A percentile compares a stretch with the other conserved stretches of the same genome.
Conservation (phyloP, 495 filamentous ascomycete species). For the Penicillium mononematosum region DNA sequence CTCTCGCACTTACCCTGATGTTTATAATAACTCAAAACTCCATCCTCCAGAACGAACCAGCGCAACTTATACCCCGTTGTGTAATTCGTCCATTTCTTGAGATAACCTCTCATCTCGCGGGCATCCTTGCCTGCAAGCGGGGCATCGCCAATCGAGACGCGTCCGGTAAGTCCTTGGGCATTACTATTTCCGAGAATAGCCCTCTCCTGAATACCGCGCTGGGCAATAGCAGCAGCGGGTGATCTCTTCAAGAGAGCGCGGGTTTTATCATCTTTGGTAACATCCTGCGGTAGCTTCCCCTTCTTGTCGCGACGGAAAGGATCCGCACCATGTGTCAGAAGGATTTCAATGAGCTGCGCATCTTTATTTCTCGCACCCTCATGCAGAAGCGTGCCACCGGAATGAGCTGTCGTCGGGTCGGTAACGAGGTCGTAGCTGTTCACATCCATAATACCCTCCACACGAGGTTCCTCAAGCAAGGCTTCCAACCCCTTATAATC, state of each 20-base stretch:
- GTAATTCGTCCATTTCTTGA: constrained; percentile 99
- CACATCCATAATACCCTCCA: constrained; percentile 82
- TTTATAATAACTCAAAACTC: constrained; percentile 98
- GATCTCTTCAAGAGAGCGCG: constrained; percentile 86
- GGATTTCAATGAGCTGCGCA: constrained; percentile 76
- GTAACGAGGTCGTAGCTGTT: constrained; percentile 86
- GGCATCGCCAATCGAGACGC: constrained; percentile 56
- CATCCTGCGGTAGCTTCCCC: constrained; percentile 93
- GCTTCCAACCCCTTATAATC: constrained; percentile 77
- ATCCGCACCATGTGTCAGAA: constrained; percentile 94
- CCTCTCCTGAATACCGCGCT: constrained; percentile 94
- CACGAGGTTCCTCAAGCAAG: constrained; percentile 77
- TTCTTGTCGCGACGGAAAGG: constrained; percentile 92
- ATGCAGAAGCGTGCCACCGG: constrained; percentile 85
- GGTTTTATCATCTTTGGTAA: constrained; percentile 92
- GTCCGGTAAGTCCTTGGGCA: constrained; percentile 55
- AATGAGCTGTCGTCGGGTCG: constrained; percentile 69
- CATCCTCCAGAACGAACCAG: constrained; percentile 98
- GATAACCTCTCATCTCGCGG: constrained; percentile 95
- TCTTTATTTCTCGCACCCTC: constrained; percentile 89
- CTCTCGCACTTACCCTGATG: constrained; percentile 64
- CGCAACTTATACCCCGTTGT: constrained; percentile 91
- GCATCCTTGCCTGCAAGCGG: constrained; percentile 75
- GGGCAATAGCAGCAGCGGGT: constrained; percentile 89
- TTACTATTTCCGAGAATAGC: constrained; percentile 80